A percentile compares a stretch with the other conserved stretches of the same genome.
phyloP scores from a whole-genome alignment of 2,329 filamentous ascomycete species.

The Claviceps capensis region DNA sequence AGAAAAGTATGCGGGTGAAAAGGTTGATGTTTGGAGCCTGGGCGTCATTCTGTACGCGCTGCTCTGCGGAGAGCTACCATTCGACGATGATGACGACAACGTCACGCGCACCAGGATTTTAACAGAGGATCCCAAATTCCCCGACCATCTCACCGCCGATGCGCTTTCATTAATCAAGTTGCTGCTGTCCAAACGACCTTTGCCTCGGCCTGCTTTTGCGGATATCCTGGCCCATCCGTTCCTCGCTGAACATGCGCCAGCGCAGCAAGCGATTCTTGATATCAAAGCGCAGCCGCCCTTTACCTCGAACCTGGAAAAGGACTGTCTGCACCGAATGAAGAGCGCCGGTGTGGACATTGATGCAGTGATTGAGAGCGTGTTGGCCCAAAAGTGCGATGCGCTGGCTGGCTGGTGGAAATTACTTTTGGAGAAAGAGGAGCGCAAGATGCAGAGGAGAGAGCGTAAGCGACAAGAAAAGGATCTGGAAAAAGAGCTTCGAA shows the following conservation, averaged over 20 bases:
- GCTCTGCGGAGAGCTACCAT: conserved; percentile 75
- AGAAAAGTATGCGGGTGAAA: conserved; percentile 94
- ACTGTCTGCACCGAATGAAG: conserved; percentile 83
- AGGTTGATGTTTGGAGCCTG: conserved; percentile 92
- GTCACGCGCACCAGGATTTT: conserved; percentile 77
- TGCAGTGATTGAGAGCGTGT: conserved; percentile 82
- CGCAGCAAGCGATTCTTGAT: conserved; percentile 81
- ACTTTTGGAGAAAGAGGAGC: conserved; percentile 83
- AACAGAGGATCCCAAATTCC: conserved; percentile 72
- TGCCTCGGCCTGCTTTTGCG: conserved; percentile 65
- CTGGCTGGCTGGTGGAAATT: conserved; percentile 94
- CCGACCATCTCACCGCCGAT: conserved; percentile 63
- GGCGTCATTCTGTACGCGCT: conserved; percentile 76
- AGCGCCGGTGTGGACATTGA: conserved; percentile 91
- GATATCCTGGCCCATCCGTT: conserved; percentile 86
- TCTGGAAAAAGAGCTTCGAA: conserved; percentile 62
- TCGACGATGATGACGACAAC: conserved; percentile 89
- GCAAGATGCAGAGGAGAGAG: conserved; percentile 69
- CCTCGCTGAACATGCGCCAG: conserved; percentile 70
- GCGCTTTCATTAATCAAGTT: conserved; percentile 63
- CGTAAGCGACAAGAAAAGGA: conserved; percentile 77
- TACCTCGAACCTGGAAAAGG: conserved; percentile 74
- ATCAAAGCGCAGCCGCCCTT: conserved; percentile 71
- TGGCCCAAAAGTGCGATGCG: conserved; percentile 78
- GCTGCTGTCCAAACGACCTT: conserved; percentile 80